Evolutionary conservation across 768 basidiomycete genomes (phyloP).

Genomic region (Lentinula detonsa): DNA sequence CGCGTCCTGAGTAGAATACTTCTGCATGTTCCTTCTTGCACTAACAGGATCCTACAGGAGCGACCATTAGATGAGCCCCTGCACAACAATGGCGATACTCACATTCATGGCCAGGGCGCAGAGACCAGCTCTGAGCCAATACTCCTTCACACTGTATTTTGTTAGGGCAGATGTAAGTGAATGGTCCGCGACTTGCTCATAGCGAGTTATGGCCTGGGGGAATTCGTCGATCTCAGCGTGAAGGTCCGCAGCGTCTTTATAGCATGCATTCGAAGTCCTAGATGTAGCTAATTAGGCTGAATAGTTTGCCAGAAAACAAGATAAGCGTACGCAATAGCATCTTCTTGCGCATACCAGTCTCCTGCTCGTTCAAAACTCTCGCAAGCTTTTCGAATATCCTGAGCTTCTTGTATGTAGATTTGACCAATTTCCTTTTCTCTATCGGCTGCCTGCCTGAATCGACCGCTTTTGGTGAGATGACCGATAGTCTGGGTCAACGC

Average conservation of each 20-base stretch:
- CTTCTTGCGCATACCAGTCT: slow-evolving; percentile 98
- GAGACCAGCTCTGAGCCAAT: slow-evolving; percentile 83
- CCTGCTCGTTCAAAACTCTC: slow-evolving; percentile 89
- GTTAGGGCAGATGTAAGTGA: slow-evolving; percentile 78
- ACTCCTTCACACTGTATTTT: slow-evolving; percentile 98
- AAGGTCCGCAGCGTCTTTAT: slow-evolving; percentile 94
- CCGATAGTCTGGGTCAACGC: slow-evolving; percentile 81
- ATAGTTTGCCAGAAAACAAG: not conserved
- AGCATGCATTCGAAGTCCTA: slow-evolving; percentile 94
- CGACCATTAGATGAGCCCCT: not conserved
- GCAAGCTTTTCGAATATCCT: slow-evolving; percentile 80
- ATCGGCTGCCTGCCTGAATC: slow-evolving; percentile 97
- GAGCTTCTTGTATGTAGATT: slow-evolving; percentile 79
- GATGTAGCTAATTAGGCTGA: not conserved
- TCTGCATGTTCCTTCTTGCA: slow-evolving; percentile 70
- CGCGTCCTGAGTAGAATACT: slow-evolving; percentile 77
- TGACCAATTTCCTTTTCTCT: slow-evolving; percentile 96
- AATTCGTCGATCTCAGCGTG: slow-evolving; percentile 88
- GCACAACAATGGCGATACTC: slow-evolving; percentile 21
- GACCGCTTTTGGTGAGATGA: slow-evolving; percentile 76
- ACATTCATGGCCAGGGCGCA: slow-evolving; percentile 89
- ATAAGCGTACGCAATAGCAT: slow-evolving; percentile 83
- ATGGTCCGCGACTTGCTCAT: slow-evolving; percentile 85
- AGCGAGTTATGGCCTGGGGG: slow-evolving; percentile 77
- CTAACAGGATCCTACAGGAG: slow-evolving; percentile 71